Conservation (phyloP, 768 basidiomycete genomes). For the Leccinellum luteum region DNA sequence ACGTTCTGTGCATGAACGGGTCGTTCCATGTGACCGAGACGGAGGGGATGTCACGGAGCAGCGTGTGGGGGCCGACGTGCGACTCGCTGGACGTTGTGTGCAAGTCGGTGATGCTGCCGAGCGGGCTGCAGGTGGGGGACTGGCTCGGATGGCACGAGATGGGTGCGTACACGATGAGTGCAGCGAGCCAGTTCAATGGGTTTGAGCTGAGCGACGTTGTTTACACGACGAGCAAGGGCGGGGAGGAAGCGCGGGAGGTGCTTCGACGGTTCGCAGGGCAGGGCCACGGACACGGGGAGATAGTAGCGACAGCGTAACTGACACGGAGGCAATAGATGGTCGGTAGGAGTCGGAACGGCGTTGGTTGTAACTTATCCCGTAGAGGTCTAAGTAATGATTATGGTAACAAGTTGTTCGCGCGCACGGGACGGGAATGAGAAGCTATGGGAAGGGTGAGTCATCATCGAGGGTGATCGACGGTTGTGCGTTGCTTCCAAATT, state of each 20-base stretch:
- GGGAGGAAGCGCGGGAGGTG: constrained; percentile 49
- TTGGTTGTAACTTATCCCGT: constrained; percentile 9
- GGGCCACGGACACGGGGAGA: constrained; percentile 36
- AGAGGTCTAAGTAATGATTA: constrained; percentile 12
- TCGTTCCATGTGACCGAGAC: constrained; percentile 47
- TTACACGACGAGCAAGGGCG: constrained; percentile 68
- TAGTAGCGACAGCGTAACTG: background rate
- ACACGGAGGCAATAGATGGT: background rate
- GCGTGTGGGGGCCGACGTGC: constrained; percentile 98
- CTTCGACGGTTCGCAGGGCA: constrained; percentile 49
- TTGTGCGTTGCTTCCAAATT: constrained; percentile 22
- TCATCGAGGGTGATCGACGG: constrained; percentile 32
- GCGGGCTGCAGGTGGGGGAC: constrained; percentile 81
- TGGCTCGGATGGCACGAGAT: constrained; percentile 98
- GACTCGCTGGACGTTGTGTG: constrained; percentile 95
- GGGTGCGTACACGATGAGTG: constrained; percentile 99
- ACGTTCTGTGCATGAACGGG: constrained; percentile 66
- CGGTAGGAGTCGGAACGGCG: background rate
- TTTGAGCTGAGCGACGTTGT: constrained; percentile 78
- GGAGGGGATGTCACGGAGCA: constrained; percentile 51
- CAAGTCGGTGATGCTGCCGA: constrained; percentile 58
- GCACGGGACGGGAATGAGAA: constrained; percentile 13
- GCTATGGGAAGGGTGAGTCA: constrained; percentile 13
- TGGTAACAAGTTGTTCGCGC: background rate
- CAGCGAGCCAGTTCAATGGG: constrained; percentile 94